Base-by-base conservation (phyloP, 1,284 basidiomycete species). In the Pseudomicrostroma phylloplanum region DNA sequence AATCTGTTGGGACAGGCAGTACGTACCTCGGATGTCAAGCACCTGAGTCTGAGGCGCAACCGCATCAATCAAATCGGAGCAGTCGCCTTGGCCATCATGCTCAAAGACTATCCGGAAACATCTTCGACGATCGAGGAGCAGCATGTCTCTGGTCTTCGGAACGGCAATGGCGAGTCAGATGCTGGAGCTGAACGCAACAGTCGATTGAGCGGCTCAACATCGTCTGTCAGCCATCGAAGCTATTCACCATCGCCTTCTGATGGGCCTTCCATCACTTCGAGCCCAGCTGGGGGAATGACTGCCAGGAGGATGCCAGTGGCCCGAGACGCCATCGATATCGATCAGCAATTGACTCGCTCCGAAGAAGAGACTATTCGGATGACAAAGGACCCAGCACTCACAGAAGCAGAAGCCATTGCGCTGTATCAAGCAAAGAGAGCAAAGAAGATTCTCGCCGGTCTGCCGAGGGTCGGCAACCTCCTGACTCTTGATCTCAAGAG, bases 401-500 rank as follows among this genome's bases (percentile, higher is more conserved):
- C 61, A 57, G 75, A 71, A 43, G 63, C 68, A 26, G 67, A 74
- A 48, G 71, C 68, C 6, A 62, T 71, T 11, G 65, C 69, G 0
- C 61, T 70, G 9, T 69, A 62, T 30, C 67, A 67, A 21, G 70
- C 71, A 11, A 73, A 70, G 57, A 64, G 71, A 11, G 66, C 66
- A 8, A 59, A 72, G 56, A 54, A 70, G 19, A 71, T 77, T 39
- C 25, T 71, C 51, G 69, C 93, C 70, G 85, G 86, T 21, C 81
- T 96, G 61, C 91, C 93, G 26, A 82, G 91, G 51, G 81, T 96
- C 12, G 93, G 93, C 2, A 87, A 87, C 15, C 80, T 98, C 61
- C 83, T 89, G 74, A 96, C 92, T 26, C 82, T 97, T 63, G 94
- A 97, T 82, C 81, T 98, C 65, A 88, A 88, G 79, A 88, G 89